phyloP scores from a whole-genome alignment of 148 eudicot genomes.

The Agrostemma githago region DNA sequence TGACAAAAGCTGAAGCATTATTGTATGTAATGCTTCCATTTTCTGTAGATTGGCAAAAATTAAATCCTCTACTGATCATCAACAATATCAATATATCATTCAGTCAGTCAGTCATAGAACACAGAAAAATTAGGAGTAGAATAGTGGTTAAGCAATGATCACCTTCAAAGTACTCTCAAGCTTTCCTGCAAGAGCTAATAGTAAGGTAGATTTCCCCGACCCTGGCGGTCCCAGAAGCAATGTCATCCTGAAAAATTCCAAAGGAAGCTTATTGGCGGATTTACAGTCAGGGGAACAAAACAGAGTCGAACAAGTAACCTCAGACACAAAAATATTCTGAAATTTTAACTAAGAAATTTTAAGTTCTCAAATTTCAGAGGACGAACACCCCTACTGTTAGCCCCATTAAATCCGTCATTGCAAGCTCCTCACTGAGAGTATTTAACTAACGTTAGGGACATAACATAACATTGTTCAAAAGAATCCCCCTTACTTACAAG shows the following conservation, averaged over 20 bases:
- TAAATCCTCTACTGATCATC: background rate
- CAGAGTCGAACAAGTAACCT: too few species aligned
- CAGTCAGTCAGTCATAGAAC: background rate
- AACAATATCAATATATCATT: background rate
- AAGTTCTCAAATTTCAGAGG: too few species aligned
- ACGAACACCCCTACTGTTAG: too few species aligned
- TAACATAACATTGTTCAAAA: too few species aligned
- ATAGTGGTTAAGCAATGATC: background rate
- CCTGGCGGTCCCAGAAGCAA: slow-evolving; percentile 92
- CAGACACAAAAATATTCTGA: too few species aligned
- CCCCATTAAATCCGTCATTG: too few species aligned
- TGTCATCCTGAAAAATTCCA: slow-evolving; percentile 58
- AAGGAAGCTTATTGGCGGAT: background rate
- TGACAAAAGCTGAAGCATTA: background rate
- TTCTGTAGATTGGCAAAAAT: slow-evolving; percentile 38
- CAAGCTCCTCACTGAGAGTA: too few species aligned
- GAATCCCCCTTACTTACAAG: too few species aligned
- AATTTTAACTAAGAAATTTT: too few species aligned
- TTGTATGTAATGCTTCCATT: slow-evolving; percentile 72
- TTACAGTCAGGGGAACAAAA: too few species aligned
- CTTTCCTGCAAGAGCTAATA: slow-evolving; percentile 80
- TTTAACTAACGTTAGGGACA: too few species aligned
- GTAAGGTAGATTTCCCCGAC: slow-evolving; percentile 79
- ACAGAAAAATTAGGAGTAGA: background rate
- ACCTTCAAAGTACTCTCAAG: slow-evolving; percentile 70